These are phyloP conservation scores for Leccinum angustisporum DNA, from an alignment of 1,284 basidiomycete species.

Conservation along the genomic window DNA sequence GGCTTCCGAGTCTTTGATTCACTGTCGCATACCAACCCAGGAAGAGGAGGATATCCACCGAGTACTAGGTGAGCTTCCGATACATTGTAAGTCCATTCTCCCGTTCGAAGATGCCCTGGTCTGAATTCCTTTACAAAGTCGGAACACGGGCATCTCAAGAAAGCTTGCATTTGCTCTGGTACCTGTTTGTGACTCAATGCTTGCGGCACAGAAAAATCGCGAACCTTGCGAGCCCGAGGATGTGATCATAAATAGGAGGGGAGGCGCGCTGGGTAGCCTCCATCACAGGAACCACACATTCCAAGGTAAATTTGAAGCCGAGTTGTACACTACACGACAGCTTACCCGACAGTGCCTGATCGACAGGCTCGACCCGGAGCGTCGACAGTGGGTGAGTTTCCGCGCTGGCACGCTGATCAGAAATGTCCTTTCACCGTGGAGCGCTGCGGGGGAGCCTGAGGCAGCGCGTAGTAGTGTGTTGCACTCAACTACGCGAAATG, in stretches of 20 bases:
- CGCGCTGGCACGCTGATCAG: not conserved
- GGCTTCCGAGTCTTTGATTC: no score
- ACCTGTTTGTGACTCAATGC: conserved; percentile 26
- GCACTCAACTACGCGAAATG: conserved; percentile 34
- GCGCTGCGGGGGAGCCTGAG: not conserved
- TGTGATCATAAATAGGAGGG: conserved; percentile 43
- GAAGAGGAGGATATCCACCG: conserved; percentile 45
- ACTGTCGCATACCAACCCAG: conserved; percentile 42
- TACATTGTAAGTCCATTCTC: conserved; percentile 42
- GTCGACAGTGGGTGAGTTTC: not conserved
- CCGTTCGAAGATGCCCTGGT: not conserved
- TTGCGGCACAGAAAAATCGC: conserved; percentile 34
- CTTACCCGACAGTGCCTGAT: not conserved
- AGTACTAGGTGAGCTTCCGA: conserved; percentile 39
- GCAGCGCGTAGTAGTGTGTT: not conserved
- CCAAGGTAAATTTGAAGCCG: conserved; percentile 39
- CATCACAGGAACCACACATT: conserved; percentile 47
- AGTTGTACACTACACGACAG: not conserved
- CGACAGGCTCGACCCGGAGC: not conserved
- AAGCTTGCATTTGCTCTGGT: conserved; percentile 44
- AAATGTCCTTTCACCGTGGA: not conserved
- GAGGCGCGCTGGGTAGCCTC: conserved; percentile 41
- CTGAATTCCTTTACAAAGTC: conserved; percentile 33
- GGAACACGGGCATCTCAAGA: conserved; percentile 38
- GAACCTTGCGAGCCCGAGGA: conserved; percentile 46